Conservation (phyloP, 2,329 filamentous ascomycete genomes). For the Ramichloridium luteum region DNA sequence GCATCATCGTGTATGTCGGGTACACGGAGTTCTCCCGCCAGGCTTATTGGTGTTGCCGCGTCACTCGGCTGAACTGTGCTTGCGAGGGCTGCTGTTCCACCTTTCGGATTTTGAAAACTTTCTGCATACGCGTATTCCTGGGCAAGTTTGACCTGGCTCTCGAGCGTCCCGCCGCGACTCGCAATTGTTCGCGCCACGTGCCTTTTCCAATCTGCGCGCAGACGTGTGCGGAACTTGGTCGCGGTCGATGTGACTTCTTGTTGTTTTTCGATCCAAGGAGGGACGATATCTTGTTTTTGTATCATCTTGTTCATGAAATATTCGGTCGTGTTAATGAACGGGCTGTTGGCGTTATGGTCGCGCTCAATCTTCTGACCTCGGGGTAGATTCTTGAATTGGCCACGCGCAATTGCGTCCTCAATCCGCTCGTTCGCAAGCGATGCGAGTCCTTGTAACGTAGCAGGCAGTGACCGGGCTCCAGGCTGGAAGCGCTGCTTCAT, state of each 20-base stretch:
- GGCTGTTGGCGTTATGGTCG: constrained; percentile 72
- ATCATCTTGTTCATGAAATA: constrained; percentile 99
- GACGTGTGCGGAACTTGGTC: constrained; percentile 56
- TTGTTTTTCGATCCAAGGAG: constrained; percentile 98
- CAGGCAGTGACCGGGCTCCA: constrained; percentile 59
- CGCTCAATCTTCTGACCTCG: constrained; percentile 67
- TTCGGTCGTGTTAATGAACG: constrained; percentile 91
- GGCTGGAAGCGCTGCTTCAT: constrained; percentile 72
- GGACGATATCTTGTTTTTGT: constrained; percentile 85
- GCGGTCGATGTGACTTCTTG: constrained; percentile 68
- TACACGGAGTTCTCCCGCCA: constrained; percentile 34
- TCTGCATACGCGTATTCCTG: constrained; percentile 67
- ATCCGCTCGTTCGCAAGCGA: constrained; percentile 84
- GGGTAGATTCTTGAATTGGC: constrained; percentile 76
- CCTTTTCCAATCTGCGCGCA: constrained; percentile 73
- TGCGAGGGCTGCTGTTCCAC: constrained; percentile 31
- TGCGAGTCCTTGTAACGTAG: constrained; percentile 63
- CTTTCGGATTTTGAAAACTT: constrained; percentile 45
- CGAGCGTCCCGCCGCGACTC: constrained; percentile 60
- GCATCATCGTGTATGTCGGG: constrained; percentile 9
- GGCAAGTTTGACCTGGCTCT: constrained; percentile 60
- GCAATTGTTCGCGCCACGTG: constrained; percentile 71
- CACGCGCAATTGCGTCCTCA: constrained; percentile 82
- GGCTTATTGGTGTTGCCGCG: constrained; percentile 35
- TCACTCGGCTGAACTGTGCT: constrained; percentile 36